Evolutionary conservation across 352 stramenopile species (phyloP).

Genomic region (Phytophthora podocarpi): DNA sequence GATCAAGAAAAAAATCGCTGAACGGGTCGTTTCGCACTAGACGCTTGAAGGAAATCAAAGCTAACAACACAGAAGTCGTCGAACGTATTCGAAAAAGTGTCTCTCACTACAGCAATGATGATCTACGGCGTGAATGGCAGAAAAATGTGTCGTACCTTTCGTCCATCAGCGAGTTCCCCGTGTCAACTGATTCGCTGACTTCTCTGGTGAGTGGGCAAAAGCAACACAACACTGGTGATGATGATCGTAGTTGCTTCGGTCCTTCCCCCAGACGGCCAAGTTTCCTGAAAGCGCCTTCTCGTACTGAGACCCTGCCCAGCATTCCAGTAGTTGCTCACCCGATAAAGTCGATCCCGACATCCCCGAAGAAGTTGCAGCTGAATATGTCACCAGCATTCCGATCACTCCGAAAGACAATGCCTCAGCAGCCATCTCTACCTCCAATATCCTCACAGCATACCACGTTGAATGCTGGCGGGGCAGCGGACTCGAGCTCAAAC

Average conservation of each 20-base stretch:
- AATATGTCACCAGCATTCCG: constrained; percentile 68
- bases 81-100: constrained; percentile 66
- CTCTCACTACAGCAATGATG: constrained; percentile 66
- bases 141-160: constrained; percentile 76
- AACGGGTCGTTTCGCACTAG: constrained; percentile 57
- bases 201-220: constrained; percentile 25
- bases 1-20: constrained; percentile 39
- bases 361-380: constrained; percentile 52
- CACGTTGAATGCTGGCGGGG: constrained; percentile 8
- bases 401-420: constrained; percentile 71
- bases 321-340: constrained; percentile 45
- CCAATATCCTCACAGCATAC: constrained; percentile 45
- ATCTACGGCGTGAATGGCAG: constrained; percentile 62
- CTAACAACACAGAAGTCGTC: constrained; percentile 58
- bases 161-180: constrained; percentile 71
- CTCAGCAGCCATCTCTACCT: constrained; percentile 64
- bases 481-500: neutral
- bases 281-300: constrained; percentile 14
- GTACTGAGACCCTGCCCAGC: constrained; percentile 29
- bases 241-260: constrained; percentile 21
- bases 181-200: constrained; percentile 30
- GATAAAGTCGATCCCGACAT: constrained; percentile 64
- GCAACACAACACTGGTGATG: neutral
- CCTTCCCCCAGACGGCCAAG: constrained; percentile 16
- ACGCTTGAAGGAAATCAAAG: constrained; percentile 67